These are phyloP conservation scores for Batrachochytrium dendrobatidis DNA, from an alignment of 371 early-diverging fungal genomes.

Conservation along the genomic window DNA sequence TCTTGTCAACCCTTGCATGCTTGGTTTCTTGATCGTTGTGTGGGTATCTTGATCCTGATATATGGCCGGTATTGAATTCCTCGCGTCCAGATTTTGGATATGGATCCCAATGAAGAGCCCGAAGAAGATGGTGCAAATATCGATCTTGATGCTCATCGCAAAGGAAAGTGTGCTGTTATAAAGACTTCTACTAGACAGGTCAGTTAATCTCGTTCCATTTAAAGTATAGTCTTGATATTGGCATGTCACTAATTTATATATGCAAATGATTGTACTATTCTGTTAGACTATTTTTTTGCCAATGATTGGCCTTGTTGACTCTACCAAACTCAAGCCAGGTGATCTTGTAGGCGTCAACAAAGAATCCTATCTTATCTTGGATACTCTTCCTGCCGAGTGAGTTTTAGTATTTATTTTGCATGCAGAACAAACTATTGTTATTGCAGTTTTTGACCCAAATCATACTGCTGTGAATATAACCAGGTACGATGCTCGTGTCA, in stretches of 20 bases:
- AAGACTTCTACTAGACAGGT: constrained; percentile 95
- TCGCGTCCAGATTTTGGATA: constrained; percentile 79
- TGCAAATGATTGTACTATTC: neutral
- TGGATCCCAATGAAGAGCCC: constrained; percentile 78
- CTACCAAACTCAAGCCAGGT: constrained; percentile 89
- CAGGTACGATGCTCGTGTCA: constrained; percentile 97
- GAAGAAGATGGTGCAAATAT: constrained; percentile 92
- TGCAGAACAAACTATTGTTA: neutral
- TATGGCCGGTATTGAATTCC: no score
- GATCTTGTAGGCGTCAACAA: constrained; percentile 99
- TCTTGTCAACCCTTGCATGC: no score
- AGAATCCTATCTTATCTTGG: constrained; percentile 97
- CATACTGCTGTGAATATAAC: neutral
- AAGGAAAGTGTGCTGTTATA: constrained; percentile 97
- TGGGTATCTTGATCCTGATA: no score
- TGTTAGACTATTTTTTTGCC: constrained; percentile 93
- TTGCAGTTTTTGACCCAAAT: neutral
- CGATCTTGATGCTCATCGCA: constrained; percentile 84
- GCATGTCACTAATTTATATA: neutral
- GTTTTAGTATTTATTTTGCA: constrained; percentile 12
- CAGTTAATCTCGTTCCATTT: constrained; percentile 6
- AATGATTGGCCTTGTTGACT: constrained; percentile 95
- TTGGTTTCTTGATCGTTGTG: no score
- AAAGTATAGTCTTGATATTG: neutral
- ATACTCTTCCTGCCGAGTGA: constrained; percentile 96